Base-by-base conservation (phyloP, 805 yeast species). In the Debaryomyces maramus region DNA sequence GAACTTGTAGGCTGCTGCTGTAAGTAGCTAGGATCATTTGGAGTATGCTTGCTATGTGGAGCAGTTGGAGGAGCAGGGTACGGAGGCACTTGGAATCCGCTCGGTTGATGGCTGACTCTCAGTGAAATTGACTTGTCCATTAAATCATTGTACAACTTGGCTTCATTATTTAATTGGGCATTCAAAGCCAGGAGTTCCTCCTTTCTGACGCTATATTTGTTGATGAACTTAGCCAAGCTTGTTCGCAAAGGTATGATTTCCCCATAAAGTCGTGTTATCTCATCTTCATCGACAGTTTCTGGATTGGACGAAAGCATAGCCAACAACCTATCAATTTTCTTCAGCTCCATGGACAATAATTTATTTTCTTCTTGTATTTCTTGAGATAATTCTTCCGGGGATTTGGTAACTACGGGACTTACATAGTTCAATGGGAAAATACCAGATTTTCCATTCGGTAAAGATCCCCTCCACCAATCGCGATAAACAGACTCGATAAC, bases 381-480 rank as follows among this genome's bases (percentile, higher is more conserved):
- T 19, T 66, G 61, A 6, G 64, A 62, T 4, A 83, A 45, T 47
- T 89, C 90, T 35, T 75, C 73, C 2, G 77, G 72, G 0, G 87
- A 71, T 24, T 84, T 82, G 33, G 81, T 84, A 1, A 81, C 77
- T 4, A 89, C 66, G 2, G 89, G 89, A 0, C 87, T 77, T 1
- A 93, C 98, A 56, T 93, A 91, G 58, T 91, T 91, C 43, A 87
- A 75, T 0, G 99, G 99, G 62, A 91, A 89, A 10, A 93, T 83
- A 14, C 99, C 99, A 36, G 81, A 72, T 39, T 74, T 75, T 1
- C 97, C 97, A 39, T 77, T 73, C 3, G 73, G 59, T 37, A 91
- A 64, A 5, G 91, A 78, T 11, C 99, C 99, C 49, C 88, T 76
- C 84, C 97, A 87, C 99, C 99, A 91, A 56, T 91, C 98, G 46